Conservation (phyloP, 306 rosid species). For the Sphenostylis stenocarpa region DNA sequence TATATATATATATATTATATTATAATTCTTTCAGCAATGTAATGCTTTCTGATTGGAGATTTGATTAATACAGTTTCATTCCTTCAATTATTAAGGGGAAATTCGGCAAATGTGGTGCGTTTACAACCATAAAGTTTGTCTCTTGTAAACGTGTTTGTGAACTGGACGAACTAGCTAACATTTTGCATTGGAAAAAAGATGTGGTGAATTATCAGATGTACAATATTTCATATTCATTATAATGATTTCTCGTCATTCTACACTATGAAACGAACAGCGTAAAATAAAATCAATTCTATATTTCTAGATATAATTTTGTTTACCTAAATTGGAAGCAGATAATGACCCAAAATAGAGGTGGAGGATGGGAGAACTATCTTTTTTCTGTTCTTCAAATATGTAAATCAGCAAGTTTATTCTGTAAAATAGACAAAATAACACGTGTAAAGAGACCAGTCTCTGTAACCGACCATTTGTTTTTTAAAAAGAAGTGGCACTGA, state of each 20-base stretch:
- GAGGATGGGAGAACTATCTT: background rate
- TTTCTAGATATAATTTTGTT: background rate
- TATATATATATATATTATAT: background rate
- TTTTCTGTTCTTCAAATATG: background rate
- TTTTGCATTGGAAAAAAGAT: background rate
- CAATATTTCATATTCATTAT: background rate
- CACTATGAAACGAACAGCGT: background rate
- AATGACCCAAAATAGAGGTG: background rate
- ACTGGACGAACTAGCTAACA: too few relatives aligned
- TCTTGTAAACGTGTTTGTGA: background rate
- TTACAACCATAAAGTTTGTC: constrained; percentile 1
- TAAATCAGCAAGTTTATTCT: background rate
- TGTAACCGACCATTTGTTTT: background rate
- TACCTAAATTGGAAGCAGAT: background rate
- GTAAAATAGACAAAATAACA: background rate
- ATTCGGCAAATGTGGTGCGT: background rate
- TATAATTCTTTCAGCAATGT: background rate
- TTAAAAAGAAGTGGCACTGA: background rate
- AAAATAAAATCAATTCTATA: background rate
- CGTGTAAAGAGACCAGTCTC: constrained; percentile 14
- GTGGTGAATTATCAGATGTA: background rate
- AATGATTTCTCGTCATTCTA: background rate
- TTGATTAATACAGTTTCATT: background rate
- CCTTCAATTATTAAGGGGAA: background rate
- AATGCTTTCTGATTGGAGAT: background rate